Percentiles rank a stretch among this genome's conserved stretches.
Evolutionary conservation across 2,329 filamentous ascomycete species (phyloP).

Genomic region (Fusarium sp.): DNA sequence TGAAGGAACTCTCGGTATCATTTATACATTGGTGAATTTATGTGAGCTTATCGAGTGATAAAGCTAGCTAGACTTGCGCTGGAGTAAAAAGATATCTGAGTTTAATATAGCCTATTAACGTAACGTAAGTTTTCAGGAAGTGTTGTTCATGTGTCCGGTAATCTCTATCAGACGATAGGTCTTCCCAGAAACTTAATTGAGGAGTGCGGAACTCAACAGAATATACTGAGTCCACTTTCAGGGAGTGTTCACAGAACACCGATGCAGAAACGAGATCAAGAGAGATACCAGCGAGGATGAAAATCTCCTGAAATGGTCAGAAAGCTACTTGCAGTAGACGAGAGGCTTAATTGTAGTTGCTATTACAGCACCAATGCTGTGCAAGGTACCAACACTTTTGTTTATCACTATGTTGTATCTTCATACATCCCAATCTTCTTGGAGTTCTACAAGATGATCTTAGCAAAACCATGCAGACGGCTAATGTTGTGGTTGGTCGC

Average conservation of each 20-base stretch:
- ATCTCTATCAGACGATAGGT: not conserved
- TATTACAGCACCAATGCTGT: not conserved
- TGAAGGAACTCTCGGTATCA: not conserved
- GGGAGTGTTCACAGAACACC: not conserved
- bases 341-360: fast-evolving
- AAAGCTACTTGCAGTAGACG: not conserved
- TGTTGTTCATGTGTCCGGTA: fast-evolving
- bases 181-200: not conserved
- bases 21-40: not conserved
- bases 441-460: not conserved
- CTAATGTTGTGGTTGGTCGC: not conserved
- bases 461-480: not conserved
- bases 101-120: not conserved
- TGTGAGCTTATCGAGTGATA: not conserved
- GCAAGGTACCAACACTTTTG: not conserved
- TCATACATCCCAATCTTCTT: not conserved
- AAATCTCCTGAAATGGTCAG: not conserved
- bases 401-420: not conserved
- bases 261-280: not conserved
- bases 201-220: fast-evolving
- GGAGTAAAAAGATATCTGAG: not conserved
- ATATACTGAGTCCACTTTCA: not conserved
- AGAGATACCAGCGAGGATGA: not conserved
- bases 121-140: not conserved
- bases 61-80: not conserved